phyloP scores from a whole-genome alignment of 2,329 filamentous ascomycete genomes.

The Dactylellina drechsleri region DNA sequence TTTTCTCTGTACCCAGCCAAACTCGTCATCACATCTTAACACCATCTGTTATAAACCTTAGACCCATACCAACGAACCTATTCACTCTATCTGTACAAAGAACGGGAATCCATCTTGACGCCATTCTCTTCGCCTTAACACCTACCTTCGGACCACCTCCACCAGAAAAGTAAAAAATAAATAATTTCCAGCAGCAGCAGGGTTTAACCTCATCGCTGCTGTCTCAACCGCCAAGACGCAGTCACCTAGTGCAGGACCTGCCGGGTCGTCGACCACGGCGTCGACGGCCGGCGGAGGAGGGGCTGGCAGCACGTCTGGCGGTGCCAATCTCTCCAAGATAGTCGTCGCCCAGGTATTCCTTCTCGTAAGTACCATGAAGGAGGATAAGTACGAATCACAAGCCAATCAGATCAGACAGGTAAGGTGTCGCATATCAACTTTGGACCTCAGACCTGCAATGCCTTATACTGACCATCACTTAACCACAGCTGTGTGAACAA shows the following conservation, averaged over 20 bases:
- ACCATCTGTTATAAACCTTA: constrained; percentile 40
- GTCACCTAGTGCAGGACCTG: constrained; percentile 55
- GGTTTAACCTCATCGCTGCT: constrained; percentile 54
- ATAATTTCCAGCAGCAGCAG: constrained; percentile 46
- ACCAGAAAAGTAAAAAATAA: constrained; percentile 11
- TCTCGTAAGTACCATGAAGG: constrained; percentile 90
- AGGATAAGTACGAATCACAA: constrained; percentile 92
- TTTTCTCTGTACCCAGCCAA: constrained; percentile 24
- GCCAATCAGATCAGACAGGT: constrained; percentile 92
- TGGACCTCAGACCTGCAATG: neutral
- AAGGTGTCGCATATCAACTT: constrained; percentile 60
- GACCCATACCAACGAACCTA: constrained; percentile 17
- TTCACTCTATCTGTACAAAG: constrained; percentile 4
- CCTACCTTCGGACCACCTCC: constrained; percentile 18
- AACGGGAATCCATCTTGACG: constrained; percentile 31
- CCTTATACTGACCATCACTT: neutral
- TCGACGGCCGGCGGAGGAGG: constrained; percentile 55
- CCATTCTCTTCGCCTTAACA: constrained; percentile 24
- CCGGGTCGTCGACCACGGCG: constrained; percentile 55
- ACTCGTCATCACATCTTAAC: constrained; percentile 28
- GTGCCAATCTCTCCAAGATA: constrained; percentile 83
- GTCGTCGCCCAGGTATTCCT: constrained; percentile 95
- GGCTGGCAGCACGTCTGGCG: constrained; percentile 59
- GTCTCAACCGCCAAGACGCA: constrained; percentile 54
- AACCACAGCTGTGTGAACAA: constrained; percentile 84